Conservation (phyloP, 306 rosid genomes). For the Cicer bijugum region DNA sequence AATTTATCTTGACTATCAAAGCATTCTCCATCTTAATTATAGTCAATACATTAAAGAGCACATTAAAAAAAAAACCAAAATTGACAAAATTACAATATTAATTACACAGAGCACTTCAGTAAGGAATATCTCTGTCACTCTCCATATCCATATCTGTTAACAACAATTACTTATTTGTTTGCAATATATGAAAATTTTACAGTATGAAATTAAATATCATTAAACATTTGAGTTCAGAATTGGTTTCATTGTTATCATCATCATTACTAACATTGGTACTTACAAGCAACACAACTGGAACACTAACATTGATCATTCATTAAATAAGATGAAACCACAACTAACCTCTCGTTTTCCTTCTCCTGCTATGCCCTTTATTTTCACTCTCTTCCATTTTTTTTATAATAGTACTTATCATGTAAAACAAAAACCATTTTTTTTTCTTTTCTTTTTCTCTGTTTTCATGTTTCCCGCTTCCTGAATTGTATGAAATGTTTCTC, state of each 20-base stretch:
- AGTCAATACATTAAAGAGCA: not conserved
- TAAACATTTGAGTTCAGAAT: conserved; percentile 32
- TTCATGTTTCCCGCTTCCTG: conserved; percentile 70
- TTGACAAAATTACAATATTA: conserved; percentile 2
- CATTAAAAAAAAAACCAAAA: not conserved
- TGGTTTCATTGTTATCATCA: conserved; percentile 43
- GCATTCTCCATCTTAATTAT: not conserved
- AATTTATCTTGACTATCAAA: too few relatives aligned
- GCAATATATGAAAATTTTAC: conserved; percentile 22
- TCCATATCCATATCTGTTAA: conserved; percentile 9
- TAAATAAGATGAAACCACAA: conserved; percentile 41
- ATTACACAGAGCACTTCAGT: not conserved
- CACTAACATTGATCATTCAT: conserved; percentile 46
- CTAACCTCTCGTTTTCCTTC: conserved; percentile 59
- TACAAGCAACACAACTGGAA: conserved; percentile 44
- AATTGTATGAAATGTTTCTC: conserved; percentile 46
- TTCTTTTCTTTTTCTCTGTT: conserved; percentile 24
- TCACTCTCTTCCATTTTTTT: conserved; percentile 53
- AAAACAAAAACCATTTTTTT: conserved; percentile 36
- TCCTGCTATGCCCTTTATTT: conserved; percentile 48
- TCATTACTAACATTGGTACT: conserved; percentile 40
- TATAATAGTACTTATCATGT: not conserved
- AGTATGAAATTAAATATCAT: not conserved
- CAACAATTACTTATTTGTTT: conserved; percentile 34
- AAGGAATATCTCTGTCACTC: conserved; percentile 24